Evolutionary conservation across 2,329 filamentous ascomycete species (phyloP).

Genomic region (Aspergillus sclerotialis): DNA sequence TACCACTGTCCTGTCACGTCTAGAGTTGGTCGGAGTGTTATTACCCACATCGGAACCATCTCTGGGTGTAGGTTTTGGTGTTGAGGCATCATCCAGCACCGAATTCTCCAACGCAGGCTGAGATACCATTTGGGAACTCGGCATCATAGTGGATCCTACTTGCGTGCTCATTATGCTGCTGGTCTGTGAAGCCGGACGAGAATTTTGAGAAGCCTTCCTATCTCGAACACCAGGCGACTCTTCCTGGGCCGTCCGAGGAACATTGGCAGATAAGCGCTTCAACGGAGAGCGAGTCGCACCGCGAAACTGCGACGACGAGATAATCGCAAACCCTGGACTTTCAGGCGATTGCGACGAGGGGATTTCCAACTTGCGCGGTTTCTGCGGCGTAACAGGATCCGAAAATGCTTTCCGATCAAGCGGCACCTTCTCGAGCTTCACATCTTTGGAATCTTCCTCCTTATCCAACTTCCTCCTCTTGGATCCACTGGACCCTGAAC

Average conservation of each 20-base stretch:
- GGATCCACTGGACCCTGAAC: conserved; percentile 5
- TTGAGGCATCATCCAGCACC: background rate
- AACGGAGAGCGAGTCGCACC: conserved; percentile 20
- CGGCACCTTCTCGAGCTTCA: background rate
- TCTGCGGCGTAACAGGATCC: conserved; percentile 27
- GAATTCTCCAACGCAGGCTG: background rate
- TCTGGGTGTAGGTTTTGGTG: background rate
- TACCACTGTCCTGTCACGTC: conserved; percentile 31
- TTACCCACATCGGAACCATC: conserved; percentile 1
- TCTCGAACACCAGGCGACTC: conserved; percentile 7
- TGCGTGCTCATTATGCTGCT: background rate
- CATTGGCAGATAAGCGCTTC: conserved; percentile 7
- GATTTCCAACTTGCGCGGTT: conserved; percentile 24
- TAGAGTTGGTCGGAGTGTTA: conserved; percentile 11
- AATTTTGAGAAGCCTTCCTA: conserved; percentile 4
- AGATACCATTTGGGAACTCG: background rate
- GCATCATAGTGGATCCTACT: background rate
- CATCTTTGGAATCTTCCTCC: conserved; percentile 4
- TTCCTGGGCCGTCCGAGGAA: conserved; percentile 12
- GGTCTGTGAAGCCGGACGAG: conserved; percentile 1
- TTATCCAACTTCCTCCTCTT: conserved; percentile 18
- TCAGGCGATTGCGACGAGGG: conserved; percentile 39
- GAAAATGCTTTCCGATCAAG: background rate
- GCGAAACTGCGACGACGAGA: conserved; percentile 28
- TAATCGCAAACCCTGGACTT: conserved; percentile 31